Conservation (phyloP, 371 early-diverging fungal species). For the Rhizopus delemar region DNA sequence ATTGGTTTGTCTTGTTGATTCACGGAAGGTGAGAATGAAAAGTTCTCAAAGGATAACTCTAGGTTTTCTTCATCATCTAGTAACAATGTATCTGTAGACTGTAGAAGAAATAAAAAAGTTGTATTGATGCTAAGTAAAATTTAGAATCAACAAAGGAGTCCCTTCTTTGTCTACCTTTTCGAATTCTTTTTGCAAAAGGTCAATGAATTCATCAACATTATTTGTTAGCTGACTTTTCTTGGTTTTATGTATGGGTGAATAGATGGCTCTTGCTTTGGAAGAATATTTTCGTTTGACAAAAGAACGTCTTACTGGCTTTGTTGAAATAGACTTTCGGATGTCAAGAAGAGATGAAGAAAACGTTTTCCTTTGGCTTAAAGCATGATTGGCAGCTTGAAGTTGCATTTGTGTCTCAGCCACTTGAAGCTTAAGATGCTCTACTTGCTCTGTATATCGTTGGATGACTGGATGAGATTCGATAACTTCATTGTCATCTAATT, state of each 20-base stretch:
- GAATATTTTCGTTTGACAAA: neutral
- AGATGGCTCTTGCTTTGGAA: neutral
- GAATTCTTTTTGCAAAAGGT: constrained; percentile 9
- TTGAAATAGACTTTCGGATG: neutral
- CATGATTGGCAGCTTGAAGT: neutral
- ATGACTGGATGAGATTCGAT: constrained; percentile 47
- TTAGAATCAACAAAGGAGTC: constrained; percentile 36
- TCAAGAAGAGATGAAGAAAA: neutral
- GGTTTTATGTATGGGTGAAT: neutral
- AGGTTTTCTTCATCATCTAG: constrained; percentile 6
- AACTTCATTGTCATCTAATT: constrained; percentile 16
- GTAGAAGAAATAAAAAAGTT: constrained; percentile 40
- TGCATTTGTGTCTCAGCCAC: constrained; percentile 33
- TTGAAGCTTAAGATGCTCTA: constrained; percentile 45
- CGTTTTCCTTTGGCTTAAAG: neutral
- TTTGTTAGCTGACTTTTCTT: constrained; percentile 3
- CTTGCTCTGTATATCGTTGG: constrained; percentile 32
- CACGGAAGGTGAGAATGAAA: neutral
- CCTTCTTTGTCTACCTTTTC: constrained; percentile 1
- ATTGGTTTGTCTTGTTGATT: neutral
- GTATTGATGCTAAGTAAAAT: constrained; percentile 43
- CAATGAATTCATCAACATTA: constrained; percentile 11
- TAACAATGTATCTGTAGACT: constrained; percentile 46
- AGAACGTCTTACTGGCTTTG: neutral
- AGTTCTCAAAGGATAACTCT: neutral